Conservation (phyloP, 192 early-diverging fungal species). For the Paraglomus occultum region DNA sequence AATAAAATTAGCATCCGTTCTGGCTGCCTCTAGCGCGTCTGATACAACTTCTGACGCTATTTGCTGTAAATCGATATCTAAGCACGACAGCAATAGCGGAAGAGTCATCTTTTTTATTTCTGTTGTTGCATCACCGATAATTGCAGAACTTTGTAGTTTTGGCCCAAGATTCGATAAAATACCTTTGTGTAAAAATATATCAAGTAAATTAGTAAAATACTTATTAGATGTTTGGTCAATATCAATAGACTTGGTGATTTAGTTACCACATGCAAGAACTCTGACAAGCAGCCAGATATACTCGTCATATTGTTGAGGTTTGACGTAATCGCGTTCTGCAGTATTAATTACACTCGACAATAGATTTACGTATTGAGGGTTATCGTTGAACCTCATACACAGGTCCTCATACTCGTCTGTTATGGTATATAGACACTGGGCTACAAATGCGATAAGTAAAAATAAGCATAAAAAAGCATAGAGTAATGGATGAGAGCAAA, state of each 20-base stretch:
- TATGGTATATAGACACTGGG: conserved; percentile 79
- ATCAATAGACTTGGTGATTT: conserved; percentile 42
- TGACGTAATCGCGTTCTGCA: background rate
- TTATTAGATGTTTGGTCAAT: conserved; percentile 4
- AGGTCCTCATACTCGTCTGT: conserved; percentile 73
- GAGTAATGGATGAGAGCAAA: background rate
- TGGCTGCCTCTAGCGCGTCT: conserved; percentile 36
- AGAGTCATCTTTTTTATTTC: conserved; percentile 46
- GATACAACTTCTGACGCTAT: conserved; percentile 33
- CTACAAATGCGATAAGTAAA: conserved; percentile 38
- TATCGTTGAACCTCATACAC: conserved; percentile 53
- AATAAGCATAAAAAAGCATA: background rate
- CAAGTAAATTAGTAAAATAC: background rate
- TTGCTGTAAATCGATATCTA: conserved; percentile 49
- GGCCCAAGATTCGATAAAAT: conserved; percentile 51
- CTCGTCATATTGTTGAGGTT: too few relatives aligned
- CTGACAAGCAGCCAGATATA: conserved; percentile 48
- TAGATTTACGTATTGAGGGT: conserved; percentile 51
- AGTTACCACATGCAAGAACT: conserved; percentile 63
- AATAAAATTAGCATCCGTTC: conserved; percentile 40
- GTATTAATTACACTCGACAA: conserved; percentile 50
- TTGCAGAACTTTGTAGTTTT: conserved; percentile 38
- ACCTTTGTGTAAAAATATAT: conserved; percentile 24
- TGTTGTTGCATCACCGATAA: conserved; percentile 31
- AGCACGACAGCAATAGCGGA: conserved; percentile 44